Base-by-base conservation (phyloP, 768 basidiomycete genomes). In the Leccinum uliginosum region DNA sequence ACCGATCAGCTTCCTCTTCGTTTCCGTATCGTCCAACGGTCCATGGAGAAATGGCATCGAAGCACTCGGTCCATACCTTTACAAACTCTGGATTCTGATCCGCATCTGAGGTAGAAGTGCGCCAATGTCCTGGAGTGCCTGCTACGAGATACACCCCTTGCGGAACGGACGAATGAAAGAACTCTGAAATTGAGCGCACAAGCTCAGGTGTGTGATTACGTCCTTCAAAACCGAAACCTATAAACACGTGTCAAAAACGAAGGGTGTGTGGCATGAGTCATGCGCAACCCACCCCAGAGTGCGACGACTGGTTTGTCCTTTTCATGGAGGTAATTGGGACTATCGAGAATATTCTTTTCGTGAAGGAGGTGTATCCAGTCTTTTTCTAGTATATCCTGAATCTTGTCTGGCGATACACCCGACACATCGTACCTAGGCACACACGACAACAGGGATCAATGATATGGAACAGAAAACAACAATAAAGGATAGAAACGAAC, bases 11-110 rank as follows among this genome's bases (percentile, higher is more conserved):
- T 14, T 83, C 83, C 44, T 77, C 76, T 58, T 83, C 80, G 57
- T 77, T 79, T 19, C 73, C 73, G 67, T 83, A 91, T 32, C 88
- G 76, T 4, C 91, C 91, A 10, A 93, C 78, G 6, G 86, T 89
- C 91, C 91, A 93, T 7, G 91, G 91, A 21, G 84, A 87, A 55
- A 91, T 81, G 4, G 87, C 86, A 59, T 91, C 89, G 57, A 91
- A 89, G 23, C 83, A 83, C n/a, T 84, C 83, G 10, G 89, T 73
- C 85, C 87, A 92, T 10, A 90, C 77, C 50, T 82, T 74, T 12
- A 84, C 62, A 59, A 88, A 91, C 7, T 72, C 86, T 0, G 83
- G 81, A 59, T 90, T 80, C 2, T 75, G 75, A 67, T 91, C 87
- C 0, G 86, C 84, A 64, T 93, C 91, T 26, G 81, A 79, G 26